Conservation (phyloP, 805 yeast species). For the Wickerhamomyces bisporus region DNA sequence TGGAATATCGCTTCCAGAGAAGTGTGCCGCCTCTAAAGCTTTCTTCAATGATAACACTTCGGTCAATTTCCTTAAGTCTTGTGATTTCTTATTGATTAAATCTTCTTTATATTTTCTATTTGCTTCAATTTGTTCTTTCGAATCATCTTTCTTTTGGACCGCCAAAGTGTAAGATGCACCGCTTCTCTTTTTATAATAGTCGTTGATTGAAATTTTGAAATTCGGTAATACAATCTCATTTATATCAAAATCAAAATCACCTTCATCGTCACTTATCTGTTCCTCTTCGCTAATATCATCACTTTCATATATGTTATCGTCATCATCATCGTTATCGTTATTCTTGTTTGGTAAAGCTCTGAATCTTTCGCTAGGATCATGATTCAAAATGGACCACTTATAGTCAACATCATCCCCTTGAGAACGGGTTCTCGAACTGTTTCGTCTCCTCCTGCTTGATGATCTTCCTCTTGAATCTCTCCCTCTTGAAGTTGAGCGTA, state of each 20-base stretch:
- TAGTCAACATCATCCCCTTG: conserved; percentile 25
- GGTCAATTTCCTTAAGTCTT: conserved; percentile 40
- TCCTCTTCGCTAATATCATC: conserved; percentile 44
- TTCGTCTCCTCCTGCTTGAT: conserved; percentile 15
- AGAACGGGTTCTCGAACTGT: conserved; percentile 22
- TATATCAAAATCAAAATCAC: conserved; percentile 28
- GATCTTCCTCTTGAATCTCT: conserved; percentile 13
- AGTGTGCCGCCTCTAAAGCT: conserved; percentile 53
- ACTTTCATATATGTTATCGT: conserved; percentile 11
- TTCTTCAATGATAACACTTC: conserved; percentile 54
- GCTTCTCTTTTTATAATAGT: conserved; percentile 14
- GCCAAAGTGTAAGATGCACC: neutral
- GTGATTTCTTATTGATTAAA: conserved; percentile 6
- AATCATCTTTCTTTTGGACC: neutral
- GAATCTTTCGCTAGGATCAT: conserved; percentile 69
- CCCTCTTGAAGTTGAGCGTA: conserved; percentile 8
- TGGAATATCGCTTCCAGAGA: conserved; percentile 31
- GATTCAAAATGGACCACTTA: conserved; percentile 63
- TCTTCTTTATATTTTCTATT: conserved; percentile 5
- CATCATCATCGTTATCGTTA: conserved; percentile 18
- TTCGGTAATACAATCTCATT: conserved; percentile 30
- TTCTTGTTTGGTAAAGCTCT: conserved; percentile 5
- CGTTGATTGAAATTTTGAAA: conserved; percentile 30
- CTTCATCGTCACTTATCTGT: conserved; percentile 50
- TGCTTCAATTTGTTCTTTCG: conserved; percentile 2